Conservation (phyloP, 208 protist species). For the Naegleria fowleri region DNA sequence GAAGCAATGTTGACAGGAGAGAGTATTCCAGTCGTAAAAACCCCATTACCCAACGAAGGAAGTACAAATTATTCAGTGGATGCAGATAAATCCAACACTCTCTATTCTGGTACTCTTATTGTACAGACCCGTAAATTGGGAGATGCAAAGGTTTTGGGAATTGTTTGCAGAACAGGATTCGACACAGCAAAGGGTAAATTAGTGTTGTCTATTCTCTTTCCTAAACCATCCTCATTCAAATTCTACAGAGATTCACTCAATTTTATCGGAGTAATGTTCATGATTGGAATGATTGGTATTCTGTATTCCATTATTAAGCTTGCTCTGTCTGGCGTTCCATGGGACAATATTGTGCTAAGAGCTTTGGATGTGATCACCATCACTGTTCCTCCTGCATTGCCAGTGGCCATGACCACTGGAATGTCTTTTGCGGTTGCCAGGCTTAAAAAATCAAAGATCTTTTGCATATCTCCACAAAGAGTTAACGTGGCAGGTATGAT, state of each 20-base stretch:
- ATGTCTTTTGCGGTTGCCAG: slow-evolving; percentile 47
- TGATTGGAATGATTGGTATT: slow-evolving; percentile 41
- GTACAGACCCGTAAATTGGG: slow-evolving; percentile 16
- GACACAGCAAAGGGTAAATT: slow-evolving; percentile 54
- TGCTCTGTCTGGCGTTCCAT: not conserved
- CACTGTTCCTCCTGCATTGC: slow-evolving; percentile 54
- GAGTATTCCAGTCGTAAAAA: slow-evolving; percentile 49
- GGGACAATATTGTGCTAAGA: slow-evolving; percentile 10
- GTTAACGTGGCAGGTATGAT: slow-evolving; percentile 49
- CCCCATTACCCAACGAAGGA: slow-evolving; percentile 29
- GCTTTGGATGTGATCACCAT: slow-evolving; percentile 41
- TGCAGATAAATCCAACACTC: not conserved
- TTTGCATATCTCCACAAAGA: slow-evolving; percentile 51
- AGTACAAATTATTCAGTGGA: not conserved
- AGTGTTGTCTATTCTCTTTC: slow-evolving; percentile 48
- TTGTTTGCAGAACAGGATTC: slow-evolving; percentile 49
- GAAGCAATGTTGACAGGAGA: slow-evolving; percentile 60
- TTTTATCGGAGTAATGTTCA: slow-evolving; percentile 47
- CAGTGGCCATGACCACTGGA: slow-evolving; percentile 58
- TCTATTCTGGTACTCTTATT: slow-evolving; percentile 50
- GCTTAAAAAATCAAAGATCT: slow-evolving; percentile 49
- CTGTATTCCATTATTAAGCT: not conserved
- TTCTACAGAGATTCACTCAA: slow-evolving; percentile 53
- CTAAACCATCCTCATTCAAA: slow-evolving; percentile 46
- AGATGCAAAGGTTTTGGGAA: not conserved